A percentile compares a stretch with the other conserved stretches of the same genome.
phyloP scores from a whole-genome alignment of 768 basidiomycete species.

The Phaffia tasmanica region DNA sequence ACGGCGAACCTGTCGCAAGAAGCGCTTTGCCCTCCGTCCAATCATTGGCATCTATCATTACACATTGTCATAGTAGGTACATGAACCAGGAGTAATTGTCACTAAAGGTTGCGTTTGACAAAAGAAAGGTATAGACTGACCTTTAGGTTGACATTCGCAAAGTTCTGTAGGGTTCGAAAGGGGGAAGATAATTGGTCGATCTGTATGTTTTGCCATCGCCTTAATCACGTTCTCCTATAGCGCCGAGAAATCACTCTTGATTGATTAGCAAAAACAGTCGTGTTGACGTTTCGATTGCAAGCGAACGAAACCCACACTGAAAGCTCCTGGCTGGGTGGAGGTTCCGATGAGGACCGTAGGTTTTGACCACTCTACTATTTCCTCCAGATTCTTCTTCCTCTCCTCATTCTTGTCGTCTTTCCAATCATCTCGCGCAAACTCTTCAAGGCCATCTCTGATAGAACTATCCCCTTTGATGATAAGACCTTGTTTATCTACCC shows the following conservation, averaged over 20 bases:
- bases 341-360: slow-evolving; percentile 78
- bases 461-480: slow-evolving; percentile 19
- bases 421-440: slow-evolving; percentile 44
- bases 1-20: slow-evolving; percentile 76
- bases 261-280: neutral
- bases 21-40: slow-evolving; percentile 73
- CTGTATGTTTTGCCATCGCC: neutral
- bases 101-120: neutral
- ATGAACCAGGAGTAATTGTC: neutral
- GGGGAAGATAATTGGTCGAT: slow-evolving; percentile 43
- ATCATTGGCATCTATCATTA: slow-evolving; percentile 48
- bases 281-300: too few relatives aligned
- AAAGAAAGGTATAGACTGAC: neutral
- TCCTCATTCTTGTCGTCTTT: slow-evolving; percentile 23
- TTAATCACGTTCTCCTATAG: slow-evolving; percentile 5
- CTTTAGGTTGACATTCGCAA: slow-evolving; percentile 56
- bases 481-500: slow-evolving; percentile 30
- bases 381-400: slow-evolving; percentile 50
- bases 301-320: slow-evolving; percentile 43
- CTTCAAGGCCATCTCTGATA: slow-evolving; percentile 42
- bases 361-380: slow-evolving; percentile 58
- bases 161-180: slow-evolving; percentile 69
- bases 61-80: neutral
- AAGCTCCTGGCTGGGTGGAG: slow-evolving; percentile 64
- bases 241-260: neutral